phyloP scores from a whole-genome alignment of 805 yeast genomes.

The Ogataea trehaloabstinens region DNA sequence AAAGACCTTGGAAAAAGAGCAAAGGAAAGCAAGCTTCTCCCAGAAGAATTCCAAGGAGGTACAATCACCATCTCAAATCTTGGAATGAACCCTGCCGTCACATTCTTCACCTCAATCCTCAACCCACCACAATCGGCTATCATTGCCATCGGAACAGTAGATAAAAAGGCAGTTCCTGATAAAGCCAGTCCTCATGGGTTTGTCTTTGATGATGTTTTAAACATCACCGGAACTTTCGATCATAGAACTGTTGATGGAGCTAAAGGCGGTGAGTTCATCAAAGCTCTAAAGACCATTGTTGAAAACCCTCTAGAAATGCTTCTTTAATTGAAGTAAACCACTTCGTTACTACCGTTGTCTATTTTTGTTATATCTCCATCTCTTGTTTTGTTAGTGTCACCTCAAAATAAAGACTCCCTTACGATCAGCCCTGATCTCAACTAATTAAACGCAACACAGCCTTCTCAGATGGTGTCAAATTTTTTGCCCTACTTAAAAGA shows the following conservation, averaged over 20 bases:
- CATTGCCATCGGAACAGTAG: constrained; percentile 90
- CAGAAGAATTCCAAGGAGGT: constrained; percentile 99
- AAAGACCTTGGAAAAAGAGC: constrained; percentile 97
- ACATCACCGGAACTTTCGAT: constrained; percentile 95
- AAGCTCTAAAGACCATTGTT: constrained; percentile 82
- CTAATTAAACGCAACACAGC: too few relatives aligned
- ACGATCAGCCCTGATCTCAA: too few relatives aligned
- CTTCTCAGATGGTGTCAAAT: too few relatives aligned
- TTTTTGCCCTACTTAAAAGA: too few relatives aligned
- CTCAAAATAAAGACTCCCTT: neutral
- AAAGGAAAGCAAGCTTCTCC: constrained; percentile 84
- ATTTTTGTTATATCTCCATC: neutral
- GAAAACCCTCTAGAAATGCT: constrained; percentile 96
- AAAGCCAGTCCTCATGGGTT: constrained; percentile 88
- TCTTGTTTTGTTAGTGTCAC: neutral
- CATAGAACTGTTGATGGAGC: constrained; percentile 98
- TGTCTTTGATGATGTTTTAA: constrained; percentile 86
- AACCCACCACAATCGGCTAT: constrained; percentile 97
- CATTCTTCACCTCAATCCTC: constrained; percentile 90
- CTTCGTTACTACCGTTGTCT: too few relatives aligned
- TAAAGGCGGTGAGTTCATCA: constrained; percentile 94
- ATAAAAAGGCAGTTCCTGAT: constrained; percentile 91
- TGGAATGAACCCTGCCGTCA: constrained; percentile 97
- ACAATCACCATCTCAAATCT: constrained; percentile 97
- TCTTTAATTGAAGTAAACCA: constrained; percentile 52